Percentiles rank a stretch among this genome's conserved stretches.
phyloP scores from a whole-genome alignment of 2,329 filamentous ascomycete genomes.

The Malbranchea zuffiana region DNA sequence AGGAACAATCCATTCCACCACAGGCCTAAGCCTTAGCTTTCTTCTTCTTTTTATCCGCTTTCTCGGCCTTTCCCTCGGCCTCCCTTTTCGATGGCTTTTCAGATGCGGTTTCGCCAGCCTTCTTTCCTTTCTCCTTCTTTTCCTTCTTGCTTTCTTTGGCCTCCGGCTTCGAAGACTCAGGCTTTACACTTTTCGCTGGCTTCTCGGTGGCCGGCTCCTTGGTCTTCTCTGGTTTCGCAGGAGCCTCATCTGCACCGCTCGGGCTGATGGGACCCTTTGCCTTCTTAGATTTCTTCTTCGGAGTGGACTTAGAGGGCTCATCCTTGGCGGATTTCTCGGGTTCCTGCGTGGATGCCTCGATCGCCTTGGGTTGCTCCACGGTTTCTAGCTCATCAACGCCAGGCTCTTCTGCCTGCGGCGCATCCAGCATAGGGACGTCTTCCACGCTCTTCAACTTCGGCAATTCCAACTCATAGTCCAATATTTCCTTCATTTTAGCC shows the following conservation, averaged over 20 bases:
- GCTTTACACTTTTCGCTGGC: not conserved
- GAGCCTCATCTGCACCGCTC: constrained; percentile 1
- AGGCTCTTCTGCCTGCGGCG: constrained; percentile 20
- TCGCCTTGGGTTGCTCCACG: constrained; percentile 14
- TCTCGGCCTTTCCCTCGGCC: constrained; percentile 6
- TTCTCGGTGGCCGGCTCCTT: constrained; percentile 5
- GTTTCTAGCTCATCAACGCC: constrained; percentile 15
- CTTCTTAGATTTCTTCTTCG: constrained; percentile 20
- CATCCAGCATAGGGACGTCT: constrained; percentile 38
- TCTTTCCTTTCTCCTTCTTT: constrained; percentile 5
- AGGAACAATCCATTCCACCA: too few relatives aligned
- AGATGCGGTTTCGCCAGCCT: not conserved
- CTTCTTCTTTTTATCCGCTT: constrained; percentile 24
- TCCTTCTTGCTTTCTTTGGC: constrained; percentile 5
- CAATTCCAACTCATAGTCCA: constrained; percentile 74
- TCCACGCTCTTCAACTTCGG: constrained; percentile 58
- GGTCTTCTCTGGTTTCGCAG: constrained; percentile 11
- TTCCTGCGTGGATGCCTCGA: constrained; percentile 22
- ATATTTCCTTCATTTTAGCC: constrained; percentile 61
- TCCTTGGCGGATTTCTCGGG: constrained; percentile 18
- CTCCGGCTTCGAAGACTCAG: not conserved
- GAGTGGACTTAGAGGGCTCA: constrained; percentile 13
- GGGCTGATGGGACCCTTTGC: constrained; percentile 16
- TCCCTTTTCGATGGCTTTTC: constrained; percentile 5
- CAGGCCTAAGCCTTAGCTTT: constrained; percentile 25